Base-by-base conservation (phyloP, 2,329 filamentous ascomycete genomes). In the Aureobasidium leucospermi region DNA sequence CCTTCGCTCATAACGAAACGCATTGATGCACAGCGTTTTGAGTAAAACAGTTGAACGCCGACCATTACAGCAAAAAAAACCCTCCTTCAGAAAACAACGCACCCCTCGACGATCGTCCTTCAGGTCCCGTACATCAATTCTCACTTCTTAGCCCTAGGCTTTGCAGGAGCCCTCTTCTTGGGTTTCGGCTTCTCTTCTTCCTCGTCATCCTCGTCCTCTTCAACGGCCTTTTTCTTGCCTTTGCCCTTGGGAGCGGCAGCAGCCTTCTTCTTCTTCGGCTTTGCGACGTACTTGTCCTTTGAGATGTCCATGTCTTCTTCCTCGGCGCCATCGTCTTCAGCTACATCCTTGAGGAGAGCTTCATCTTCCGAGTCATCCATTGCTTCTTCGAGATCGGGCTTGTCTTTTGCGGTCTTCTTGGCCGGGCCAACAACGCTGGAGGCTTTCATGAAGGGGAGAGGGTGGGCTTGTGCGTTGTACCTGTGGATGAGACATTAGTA, bases 251-350 rank as follows among this genome's bases (percentile, higher is more conserved):
- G 65, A 13, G 76, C 66, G 32, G 73, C 71, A 56, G 73, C 73
- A 4, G 77, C 69, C 13, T 75, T 73, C 73, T 86, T 90, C 64
- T 83, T 85, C 79, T 96, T 96, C 11, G 93, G 90, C 70, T 88
- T 82, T 73, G 94, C 96, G 71, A 97, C 92, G 69, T 96, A 96
- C 74, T 96, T 97, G 75, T 99, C 94, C 70, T 93, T 96, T 69
- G 88, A 90, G 55, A 97, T 73, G 70, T 96, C 90, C n/a, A 85
- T 76, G 57, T 91, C 88, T 11, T 90, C 87, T 4, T 85, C 77
- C 57, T 91, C 88, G 7, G 90, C 87, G 32, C 65, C 65, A 58
- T 69, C 78, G 48, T 78, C 75, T 15, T 75, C 75, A 4, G 34
- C 55, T 1, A 84, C 74, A 49, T 71, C 69, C 28, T 74, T 75